Base-by-base conservation (phyloP, 2,329 filamentous ascomycete species). In the Davidsoniella eucalypti region DNA sequence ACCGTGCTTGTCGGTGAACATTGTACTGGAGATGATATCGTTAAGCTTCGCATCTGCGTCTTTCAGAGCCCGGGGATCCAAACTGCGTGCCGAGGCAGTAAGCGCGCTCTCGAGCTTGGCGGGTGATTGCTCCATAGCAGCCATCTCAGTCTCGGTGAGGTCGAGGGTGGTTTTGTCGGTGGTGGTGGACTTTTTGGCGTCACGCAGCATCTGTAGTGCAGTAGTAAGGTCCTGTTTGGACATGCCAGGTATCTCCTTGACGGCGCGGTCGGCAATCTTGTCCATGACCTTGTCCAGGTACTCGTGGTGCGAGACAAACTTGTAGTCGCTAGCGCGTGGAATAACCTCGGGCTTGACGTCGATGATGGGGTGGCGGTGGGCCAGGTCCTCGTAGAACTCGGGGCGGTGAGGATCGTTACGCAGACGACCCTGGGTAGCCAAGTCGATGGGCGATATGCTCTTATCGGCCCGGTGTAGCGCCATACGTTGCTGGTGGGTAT, bases 381-480 rank as follows among this genome's bases (percentile, higher is more conserved):
- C 77, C 60, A 94, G 83, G 64, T 94, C 86, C 62, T 95, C 87
- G 50, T 90, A 67, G 64, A 94, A 92, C 54, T 76, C 70, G 46
- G 88, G 68, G 49, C 71, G 70, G 70, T 85, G 84, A 7, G 79
- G 73, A 61, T 94, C 87, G 50, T 69, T 72, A 54, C 87, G 80
- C 57, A 84, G 64, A 41, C 77, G 72, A 56, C 81, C 84, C 66
- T 92, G 83, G 33, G 77, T 70, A 40, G 81, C 71, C 61, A 95
- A 62, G 64, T 96, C 86, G 56, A 78, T 70, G 8, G 81, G 69
- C 60, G 83, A 73, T 62, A 95, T 80, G 56, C 83, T 78, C 54
- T 74, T 68, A 66, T 95, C 88, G 58, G 82, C 87, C 44, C 84
- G 83, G 65, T 84, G 73, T 61, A 96, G 78, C 52, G 87, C 86